Evolutionary conservation across 176 grass and related monocot species (phyloP), one percentile per base, ranked within the genome.

Genomic region (Carex myosuroides): DNA sequence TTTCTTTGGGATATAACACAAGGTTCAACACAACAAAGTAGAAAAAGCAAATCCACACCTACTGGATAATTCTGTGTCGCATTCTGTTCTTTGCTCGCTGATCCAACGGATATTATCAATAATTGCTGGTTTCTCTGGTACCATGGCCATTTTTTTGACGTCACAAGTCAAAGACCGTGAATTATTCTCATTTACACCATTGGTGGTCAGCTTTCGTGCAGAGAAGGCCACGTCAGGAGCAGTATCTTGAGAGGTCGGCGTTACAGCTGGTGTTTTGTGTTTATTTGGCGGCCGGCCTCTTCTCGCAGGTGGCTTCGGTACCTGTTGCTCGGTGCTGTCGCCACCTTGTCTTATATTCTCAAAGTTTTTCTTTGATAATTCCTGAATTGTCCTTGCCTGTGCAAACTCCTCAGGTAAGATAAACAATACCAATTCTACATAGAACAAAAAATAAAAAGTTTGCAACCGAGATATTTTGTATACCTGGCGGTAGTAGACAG

Each of bases 401-500:
- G 33, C 22, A 77, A 55, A 79, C 17, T 6, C 74, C 69, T 61
- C 35, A 65, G n/a, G 20, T 63, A 63, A 63, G 20, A 26, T 14
- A 79, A 53, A 46, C n/a, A 79, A 29, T 46, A 35, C 1, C 74
- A 20, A 79, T 46, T 76, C 17, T 32, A 13, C 54, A 60, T 65
- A 41, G 52, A 75, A 64, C 39, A n/a, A 46, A 57, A 64, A 32
- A 64, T 30, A 64, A 64, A 24, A 64, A 22, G 22, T 1, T 29
- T 64, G 22, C 10, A 33, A 26, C 46, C 72, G 11, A 55, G 8
- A 90, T 14, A 66, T 42, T 58, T 54, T 69, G 20, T 30, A 12
- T 90, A 90, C 89, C 89, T 90, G 89, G 71, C 89, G 67, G 44
- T 77, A 87, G 81, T 90, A 90, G n/a, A 90, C 76, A 8, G 89